Conservation (phyloP, 257 asterid species). For the Solanum pinnatisectum region DNA sequence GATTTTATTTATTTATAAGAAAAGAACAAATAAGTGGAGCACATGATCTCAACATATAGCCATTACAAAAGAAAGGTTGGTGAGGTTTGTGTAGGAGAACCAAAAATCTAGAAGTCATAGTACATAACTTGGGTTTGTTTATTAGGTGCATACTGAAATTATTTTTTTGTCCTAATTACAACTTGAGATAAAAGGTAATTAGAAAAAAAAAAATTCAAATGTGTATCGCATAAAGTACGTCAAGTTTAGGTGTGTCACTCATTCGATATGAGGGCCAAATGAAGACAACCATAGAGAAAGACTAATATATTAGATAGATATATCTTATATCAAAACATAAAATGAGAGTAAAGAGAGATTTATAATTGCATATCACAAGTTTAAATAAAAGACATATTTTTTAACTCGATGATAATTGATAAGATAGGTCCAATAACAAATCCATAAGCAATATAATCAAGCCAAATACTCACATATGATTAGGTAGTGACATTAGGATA, state of each 20-base stretch:
- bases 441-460: neutral
- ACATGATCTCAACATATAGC: neutral
- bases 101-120: neutral
- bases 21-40: neutral
- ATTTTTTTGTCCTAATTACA: neutral
- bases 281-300: neutral
- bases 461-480: neutral
- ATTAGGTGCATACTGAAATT: neutral
- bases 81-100: neutral
- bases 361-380: neutral
- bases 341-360: neutral
- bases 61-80: neutral
- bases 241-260: neutral
- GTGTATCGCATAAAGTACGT: neutral
- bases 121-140: neutral
- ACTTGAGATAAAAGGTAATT: neutral
- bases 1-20: neutral
- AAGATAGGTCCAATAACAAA: neutral
- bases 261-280: neutral
- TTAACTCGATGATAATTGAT: neutral
- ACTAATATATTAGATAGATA: neutral
- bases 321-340: neutral
- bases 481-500: no score
- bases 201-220: neutral
- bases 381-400: neutral